Base-by-base conservation (phyloP, 805 yeast genomes). In the Nakazawaea anatomiae region DNA sequence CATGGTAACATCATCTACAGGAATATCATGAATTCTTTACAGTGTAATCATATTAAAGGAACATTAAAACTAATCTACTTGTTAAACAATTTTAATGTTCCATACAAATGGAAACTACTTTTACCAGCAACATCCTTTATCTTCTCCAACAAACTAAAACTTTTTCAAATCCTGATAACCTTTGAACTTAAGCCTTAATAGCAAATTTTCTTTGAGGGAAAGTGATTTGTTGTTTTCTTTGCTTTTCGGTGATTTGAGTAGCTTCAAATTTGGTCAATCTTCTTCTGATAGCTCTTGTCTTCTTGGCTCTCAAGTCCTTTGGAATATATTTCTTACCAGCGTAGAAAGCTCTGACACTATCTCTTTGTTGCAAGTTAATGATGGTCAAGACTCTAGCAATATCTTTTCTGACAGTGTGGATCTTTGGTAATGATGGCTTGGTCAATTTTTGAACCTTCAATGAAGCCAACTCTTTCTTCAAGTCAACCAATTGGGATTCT, bases 241-340 rank as follows among this genome's bases (percentile, higher is more conserved):
- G 89, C 83, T 87, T 90, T 66, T 77, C 86, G 70, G 98, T 92
- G 73, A 77, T 75, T 73, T 78, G 77, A 67, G 81, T 70, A 73
- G 88, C 85, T 81, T 94, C 97, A 76, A 76, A 75, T 71, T 86
- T 80, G 75, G 97, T 83, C 72, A 94, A 83, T 72, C 85, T 83
- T 84, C 98, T 88, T 88, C 99, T 92, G 78, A 92, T 79, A 76
- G 99, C 98, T 86, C 98, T 92, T 78, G 99, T 94, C 87, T 94
- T 89, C 92, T 94, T 94, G 68, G 90, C 96, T 82, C 98, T 92
- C 80, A 94, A 84, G 75, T 91, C 97, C 83, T 92, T 91, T 82
- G 99, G 98, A 75, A 83, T 81, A 85, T 83, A 87, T 80, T 89
- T 91, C 85, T 88, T 86, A 75, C 90, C 94, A 64, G 83, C 82